phyloP scores from a whole-genome alignment of 345 rosid genomes.

The Salix purpurea region DNA sequence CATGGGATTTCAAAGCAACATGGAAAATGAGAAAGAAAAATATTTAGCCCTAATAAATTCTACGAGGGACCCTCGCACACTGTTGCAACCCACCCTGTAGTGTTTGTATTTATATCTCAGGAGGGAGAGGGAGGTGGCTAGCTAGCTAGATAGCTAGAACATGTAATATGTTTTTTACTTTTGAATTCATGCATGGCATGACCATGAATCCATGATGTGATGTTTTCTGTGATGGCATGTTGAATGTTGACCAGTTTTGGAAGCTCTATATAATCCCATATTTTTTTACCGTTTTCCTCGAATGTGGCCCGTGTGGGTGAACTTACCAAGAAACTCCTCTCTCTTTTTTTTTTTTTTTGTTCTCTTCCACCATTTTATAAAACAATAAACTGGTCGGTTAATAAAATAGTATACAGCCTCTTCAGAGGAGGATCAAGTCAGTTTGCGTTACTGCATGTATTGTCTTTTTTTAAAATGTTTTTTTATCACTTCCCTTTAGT shows the following conservation, averaged over 20 bases:
- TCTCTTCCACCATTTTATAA: constrained; percentile 3
- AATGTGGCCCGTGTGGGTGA: constrained; percentile 6
- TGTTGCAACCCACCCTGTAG: constrained; percentile 40
- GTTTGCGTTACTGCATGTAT: too few species aligned
- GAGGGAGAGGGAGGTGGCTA: constrained; percentile 4
- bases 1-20: constrained; percentile 48
- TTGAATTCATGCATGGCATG: constrained; percentile 38
- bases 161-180: not conserved
- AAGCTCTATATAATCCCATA: not conserved
- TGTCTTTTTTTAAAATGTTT: too few species aligned
- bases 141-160: not conserved
- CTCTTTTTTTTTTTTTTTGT: not conserved
- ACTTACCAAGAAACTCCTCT: constrained; percentile 23
- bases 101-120: constrained; percentile 49
- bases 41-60: constrained; percentile 11
- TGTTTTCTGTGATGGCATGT: constrained; percentile 47
- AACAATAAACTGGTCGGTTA: not conserved
- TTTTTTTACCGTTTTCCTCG: constrained; percentile 15
- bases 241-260: constrained; percentile 32
- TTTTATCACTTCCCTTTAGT: too few species aligned
- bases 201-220: constrained; percentile 35
- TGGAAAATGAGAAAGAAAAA: constrained; percentile 15
- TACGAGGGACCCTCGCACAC: constrained; percentile 39
- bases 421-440: too few species aligned
- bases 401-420: not conserved